Evolutionary conservation across 441 rosid genomes (phyloP).

Genomic region (Gossypium schwendimanii): DNA sequence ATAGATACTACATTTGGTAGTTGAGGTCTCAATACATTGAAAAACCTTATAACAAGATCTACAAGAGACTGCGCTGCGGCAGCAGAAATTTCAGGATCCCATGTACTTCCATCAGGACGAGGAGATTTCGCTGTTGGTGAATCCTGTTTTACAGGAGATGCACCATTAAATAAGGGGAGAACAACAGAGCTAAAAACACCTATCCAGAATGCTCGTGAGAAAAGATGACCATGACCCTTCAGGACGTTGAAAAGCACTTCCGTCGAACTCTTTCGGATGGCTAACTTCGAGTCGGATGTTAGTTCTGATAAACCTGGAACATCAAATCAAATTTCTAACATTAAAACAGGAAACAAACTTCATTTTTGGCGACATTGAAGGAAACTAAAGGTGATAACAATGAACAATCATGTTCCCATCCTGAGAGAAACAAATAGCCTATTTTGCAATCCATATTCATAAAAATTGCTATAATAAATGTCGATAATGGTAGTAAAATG

Average conservation of each 20-base stretch:
- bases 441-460: background rate
- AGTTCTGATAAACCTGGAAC: conserved; percentile 79
- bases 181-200: conserved; percentile 55
- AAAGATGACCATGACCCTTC: conserved; percentile 88
- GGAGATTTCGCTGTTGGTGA: conserved; percentile 39
- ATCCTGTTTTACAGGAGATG: conserved; percentile 25
- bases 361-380: background rate
- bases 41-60: conserved; percentile 61
- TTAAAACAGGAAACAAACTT: background rate
- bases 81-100: conserved; percentile 82
- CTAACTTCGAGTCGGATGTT: conserved; percentile 74
- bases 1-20: conserved; percentile 53
- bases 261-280: conserved; percentile 81
- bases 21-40: conserved; percentile 53
- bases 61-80: conserved; percentile 67
- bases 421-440: background rate
- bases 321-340: background rate
- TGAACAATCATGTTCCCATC: background rate
- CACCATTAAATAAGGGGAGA: conserved; percentile 57
- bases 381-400: background rate
- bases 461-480: no score
- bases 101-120: conserved; percentile 40
- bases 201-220: conserved; percentile 65
- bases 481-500: no score
- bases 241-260: conserved; percentile 91